Evolutionary conservation across 768 basidiomycete species (phyloP), one percentile per base, ranked within the genome.

Genomic region (Rubroboletus pulcherrimus): DNA sequence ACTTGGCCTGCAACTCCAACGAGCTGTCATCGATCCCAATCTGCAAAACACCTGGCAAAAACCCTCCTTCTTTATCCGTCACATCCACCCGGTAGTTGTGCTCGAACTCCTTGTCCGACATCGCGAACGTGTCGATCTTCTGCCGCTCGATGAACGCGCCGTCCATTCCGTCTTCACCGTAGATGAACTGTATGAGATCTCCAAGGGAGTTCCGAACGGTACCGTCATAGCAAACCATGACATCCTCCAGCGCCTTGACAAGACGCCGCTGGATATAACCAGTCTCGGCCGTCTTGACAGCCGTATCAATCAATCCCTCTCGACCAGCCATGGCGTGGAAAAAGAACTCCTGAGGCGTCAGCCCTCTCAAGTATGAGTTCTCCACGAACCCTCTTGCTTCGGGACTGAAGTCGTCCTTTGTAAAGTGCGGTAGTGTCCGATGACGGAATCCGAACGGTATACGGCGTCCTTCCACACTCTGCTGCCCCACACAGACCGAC

Each of bases 241-340:
- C 89, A 59, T 98, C 97, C 72, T 98, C 97, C 63, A 98, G 75
- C 0, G 97, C 97, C 74, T 99, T 99, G 64, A 99, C 97, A 59
- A 99, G 79, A 56, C 96, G 91, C 65, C 96, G 91, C 71, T 99
- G 97, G 65, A 98, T 99, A 71, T 98, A 98, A 61, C 97, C 97
- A 0, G 97, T 98, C 75, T 99, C 97, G 44, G 97, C 97, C 5
- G 97, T 99, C 78, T 99, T 99, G 71, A 99, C 95, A 39, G 97
- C 97, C 4, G 97, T 98, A 80, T 99, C 97, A 66, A 98, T 98
- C 51, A 99, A 75, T 79, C 97, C 97, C 74, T 98, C 97, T 63
- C 97, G 91, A 73, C 97, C 96, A 65, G 96, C 96, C 96, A 98
- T 98, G 54, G 97, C 97, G 72, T 99, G 97, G 85, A 99, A 98